Conservation (phyloP, 345 rosid species). For the Cochlearia excelsa region DNA sequence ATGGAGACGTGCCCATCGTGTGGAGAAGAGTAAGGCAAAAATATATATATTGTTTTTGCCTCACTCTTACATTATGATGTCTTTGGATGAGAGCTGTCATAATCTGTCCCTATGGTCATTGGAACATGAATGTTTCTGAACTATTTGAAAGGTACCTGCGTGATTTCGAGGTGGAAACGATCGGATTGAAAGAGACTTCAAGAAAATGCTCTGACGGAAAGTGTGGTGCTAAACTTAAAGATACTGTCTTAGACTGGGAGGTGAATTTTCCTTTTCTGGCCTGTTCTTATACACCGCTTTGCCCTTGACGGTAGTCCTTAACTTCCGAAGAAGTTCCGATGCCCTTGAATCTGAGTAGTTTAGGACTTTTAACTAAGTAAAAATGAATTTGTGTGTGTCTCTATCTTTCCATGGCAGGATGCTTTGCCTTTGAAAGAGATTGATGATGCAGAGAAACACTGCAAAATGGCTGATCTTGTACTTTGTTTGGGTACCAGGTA, state of each 20-base stretch:
- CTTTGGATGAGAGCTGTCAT: constrained; percentile 8
- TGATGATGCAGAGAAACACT: constrained; percentile 83
- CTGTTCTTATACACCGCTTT: neutral
- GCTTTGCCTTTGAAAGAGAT: constrained; percentile 85
- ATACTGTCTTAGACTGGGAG: constrained; percentile 99
- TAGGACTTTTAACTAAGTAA: neutral
- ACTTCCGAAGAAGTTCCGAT: neutral
- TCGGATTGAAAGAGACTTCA: constrained; percentile 90
- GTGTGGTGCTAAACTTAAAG: constrained; percentile 84
- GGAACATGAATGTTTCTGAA: constrained; percentile 10
- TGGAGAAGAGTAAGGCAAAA: constrained; percentile 65
- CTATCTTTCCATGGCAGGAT: constrained; percentile 50
- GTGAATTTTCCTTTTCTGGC: constrained; percentile 33
- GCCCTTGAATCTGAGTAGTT: constrained; percentile 1
- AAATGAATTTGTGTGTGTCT: constrained; percentile 3
- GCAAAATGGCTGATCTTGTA: constrained; percentile 85
- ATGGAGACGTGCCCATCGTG: constrained; percentile 89
- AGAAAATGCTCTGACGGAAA: constrained; percentile 63
- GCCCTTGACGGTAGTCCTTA: neutral
- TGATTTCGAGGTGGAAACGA: constrained; percentile 94
- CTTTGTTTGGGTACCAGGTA: constrained; percentile 96
- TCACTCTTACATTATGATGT: neutral
- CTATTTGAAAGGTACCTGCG: constrained; percentile 64
- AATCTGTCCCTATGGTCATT: constrained; percentile 2
- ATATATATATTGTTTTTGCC: neutral